These are phyloP conservation scores for Phytophthora capsici DNA, from an alignment of 352 stramenopile genomes.

Conservation along the genomic window DNA sequence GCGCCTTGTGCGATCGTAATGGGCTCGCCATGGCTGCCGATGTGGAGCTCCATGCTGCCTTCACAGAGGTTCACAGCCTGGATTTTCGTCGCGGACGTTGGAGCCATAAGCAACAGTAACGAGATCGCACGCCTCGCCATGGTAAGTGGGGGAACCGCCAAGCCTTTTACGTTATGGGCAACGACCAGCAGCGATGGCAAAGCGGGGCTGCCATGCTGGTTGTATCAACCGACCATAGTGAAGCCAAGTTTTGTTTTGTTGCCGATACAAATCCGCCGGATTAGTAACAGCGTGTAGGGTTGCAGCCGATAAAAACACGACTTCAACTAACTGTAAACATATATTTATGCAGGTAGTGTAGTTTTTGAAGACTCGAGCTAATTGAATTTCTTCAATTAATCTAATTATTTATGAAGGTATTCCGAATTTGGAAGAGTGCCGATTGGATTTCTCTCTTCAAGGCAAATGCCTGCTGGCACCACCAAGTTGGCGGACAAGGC, in stretches of 20 bases:
- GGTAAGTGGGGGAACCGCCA: background rate
- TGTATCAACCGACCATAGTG: constrained; percentile 15
- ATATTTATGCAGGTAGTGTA: too few species aligned
- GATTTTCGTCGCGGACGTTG: constrained; percentile 39
- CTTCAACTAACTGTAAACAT: background rate
- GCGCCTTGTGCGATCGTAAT: constrained; percentile 30
- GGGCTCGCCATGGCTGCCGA: constrained; percentile 27
- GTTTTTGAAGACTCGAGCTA: too few species aligned
- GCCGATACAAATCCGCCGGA: constrained; percentile 6
- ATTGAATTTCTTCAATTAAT: too few species aligned
- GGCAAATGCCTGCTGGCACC: too few species aligned
- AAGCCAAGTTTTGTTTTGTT: constrained; percentile 15
- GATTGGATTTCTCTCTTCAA: too few species aligned
- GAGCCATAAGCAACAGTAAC: constrained; percentile 7
- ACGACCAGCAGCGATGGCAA: background rate
- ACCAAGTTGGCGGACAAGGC: too few species aligned
- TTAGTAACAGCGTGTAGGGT: constrained; percentile 23
- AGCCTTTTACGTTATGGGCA: constrained; percentile 25
- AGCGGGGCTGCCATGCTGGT: constrained; percentile 13
- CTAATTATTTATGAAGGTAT: too few species aligned
- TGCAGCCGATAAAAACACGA: constrained; percentile 11
- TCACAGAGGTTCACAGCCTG: constrained; percentile 51
- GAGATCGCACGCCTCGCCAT: constrained; percentile 17
- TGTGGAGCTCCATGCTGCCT: constrained; percentile 41
- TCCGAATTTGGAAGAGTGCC: too few species aligned